Base-by-base conservation (phyloP, 768 basidiomycete species). In the Termitomyces sp. region DNA sequence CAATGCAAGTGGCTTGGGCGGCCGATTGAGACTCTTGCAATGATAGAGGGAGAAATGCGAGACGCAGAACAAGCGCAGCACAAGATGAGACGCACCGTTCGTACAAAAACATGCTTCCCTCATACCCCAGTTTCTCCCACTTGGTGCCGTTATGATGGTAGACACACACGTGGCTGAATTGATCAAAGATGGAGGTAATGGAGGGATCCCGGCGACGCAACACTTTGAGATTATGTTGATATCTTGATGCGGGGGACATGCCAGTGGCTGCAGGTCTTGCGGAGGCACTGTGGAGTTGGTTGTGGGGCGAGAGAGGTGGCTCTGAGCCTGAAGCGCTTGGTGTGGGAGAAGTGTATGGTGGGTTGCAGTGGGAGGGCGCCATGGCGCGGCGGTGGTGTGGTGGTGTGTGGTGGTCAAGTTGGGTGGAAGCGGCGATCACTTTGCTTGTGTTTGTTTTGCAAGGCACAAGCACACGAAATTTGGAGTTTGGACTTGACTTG, bases 41-140 rank as follows among this genome's bases (percentile, higher is more conserved):
- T 30, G 6, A n/a, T n/a, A 8, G 41, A 18, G n/a, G 39, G 18
- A 41, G 39, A 39, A 37, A 8, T 13, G n/a, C 33, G 4, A 46
- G 16, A n/a, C 52, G 15, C 20, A 42, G 47, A 18, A 42, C 47
- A 4, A 52, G 24, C n/a, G n/a, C n/a, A n/a, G 36, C 27, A 5
- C 15, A 8, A 12, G 53, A 62, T 53, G 42, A 56, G 57, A 76
- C 83, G 63, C 64, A 91, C 91, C 91, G 79, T 75, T 93, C 91
- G 66, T 89, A 91, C 64, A 94, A 76, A 73, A 94, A 93, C 85
- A 93, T 91, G 73, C 83, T 88, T n/a, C 91, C 92, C 70, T 94
- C 91, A 68, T 73, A 89, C 45, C 91, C 91, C 60, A 88, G 83
- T 71, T 91, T 92, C 71, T 86, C 84, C 91, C 91, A 94, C 67